Base-by-base conservation (phyloP, 2,329 filamentous ascomycete genomes). In the Sarocladiaceae sp. region DNA sequence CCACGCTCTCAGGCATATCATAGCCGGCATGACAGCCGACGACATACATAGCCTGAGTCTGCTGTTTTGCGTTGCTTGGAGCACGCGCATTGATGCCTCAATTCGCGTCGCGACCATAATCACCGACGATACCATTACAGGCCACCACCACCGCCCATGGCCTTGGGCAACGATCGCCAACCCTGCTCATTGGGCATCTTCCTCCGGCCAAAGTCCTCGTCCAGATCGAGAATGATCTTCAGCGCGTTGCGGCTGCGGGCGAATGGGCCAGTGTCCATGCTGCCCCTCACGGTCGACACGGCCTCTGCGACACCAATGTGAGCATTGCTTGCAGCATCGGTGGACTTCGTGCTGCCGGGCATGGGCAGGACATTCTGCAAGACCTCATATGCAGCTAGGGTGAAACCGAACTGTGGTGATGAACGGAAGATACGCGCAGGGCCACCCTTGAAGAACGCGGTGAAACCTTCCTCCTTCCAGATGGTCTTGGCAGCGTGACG, bases 371-470 rank as follows among this genome's bases (percentile, higher is more conserved):
- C 51, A 55, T 77, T 88, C 73, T 97, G 91, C 49, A 99, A 76
- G 33, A 99, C 79, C 71, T 99, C 94, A 70, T 97, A 99, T 39
- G 89, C 88, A 3, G 94, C 94, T 22, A 99, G 83, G 0, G 94
- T 99, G 77, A 97, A 97, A 58, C 94, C 94, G 68, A 99, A 99
- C 67, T 99, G 94, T 15, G 94, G 94, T 12, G 91, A 97, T 1
- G 91, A 97, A 64, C 94, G 87, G 67, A 97, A 72, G 64, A 99
- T 95, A 76, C 94, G 90, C 8, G 94, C 94, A 1, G 93, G 92
- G 1, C 94, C 94, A 60, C 94, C 94, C 78, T 97, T 97, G 85
- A 97, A 99, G 79, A 99, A 99, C 23, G 94, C 94, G 57, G 80
- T 83, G 80, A 97, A 93, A 11, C 94, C 94, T 71, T 99, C 94